These are phyloP conservation scores for Fusarium brachygibbosum DNA, from an alignment of 2,329 filamentous ascomycete genomes.

Conservation along the genomic window DNA sequence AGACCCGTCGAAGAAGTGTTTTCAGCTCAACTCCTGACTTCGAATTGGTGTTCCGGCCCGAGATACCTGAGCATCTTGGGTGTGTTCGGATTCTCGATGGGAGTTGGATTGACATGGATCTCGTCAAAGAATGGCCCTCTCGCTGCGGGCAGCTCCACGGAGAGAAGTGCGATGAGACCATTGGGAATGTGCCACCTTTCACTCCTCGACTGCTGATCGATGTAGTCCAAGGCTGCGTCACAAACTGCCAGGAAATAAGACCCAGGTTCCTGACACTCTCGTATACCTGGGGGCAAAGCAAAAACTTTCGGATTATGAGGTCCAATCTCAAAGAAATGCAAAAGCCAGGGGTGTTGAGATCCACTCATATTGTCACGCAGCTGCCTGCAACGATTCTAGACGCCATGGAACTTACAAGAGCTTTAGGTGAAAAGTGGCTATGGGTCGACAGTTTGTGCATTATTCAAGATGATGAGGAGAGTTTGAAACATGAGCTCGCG, in stretches of 20 bases:
- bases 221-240: background rate
- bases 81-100: background rate
- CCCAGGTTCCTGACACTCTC: background rate
- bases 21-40: background rate
- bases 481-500: background rate
- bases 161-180: background rate
- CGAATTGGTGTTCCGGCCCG: background rate
- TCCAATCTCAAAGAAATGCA: background rate
- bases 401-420: background rate
- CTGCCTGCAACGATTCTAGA: background rate
- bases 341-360: background rate
- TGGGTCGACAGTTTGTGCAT: constrained; percentile 6
- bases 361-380: rapidly evolving
- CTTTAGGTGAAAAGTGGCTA: background rate
- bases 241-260: background rate
- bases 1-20: rapidly evolving
- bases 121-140: background rate
- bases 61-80: background rate
- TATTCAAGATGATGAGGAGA: background rate
- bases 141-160: background rate
- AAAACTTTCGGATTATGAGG: background rate
- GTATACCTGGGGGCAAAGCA: background rate
- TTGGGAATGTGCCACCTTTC: background rate
- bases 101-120: background rate
- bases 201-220: background rate